These are phyloP conservation scores for Hibiscus mutabilis DNA, from an alignment of 345 rosid species.

Conservation along the genomic window DNA sequence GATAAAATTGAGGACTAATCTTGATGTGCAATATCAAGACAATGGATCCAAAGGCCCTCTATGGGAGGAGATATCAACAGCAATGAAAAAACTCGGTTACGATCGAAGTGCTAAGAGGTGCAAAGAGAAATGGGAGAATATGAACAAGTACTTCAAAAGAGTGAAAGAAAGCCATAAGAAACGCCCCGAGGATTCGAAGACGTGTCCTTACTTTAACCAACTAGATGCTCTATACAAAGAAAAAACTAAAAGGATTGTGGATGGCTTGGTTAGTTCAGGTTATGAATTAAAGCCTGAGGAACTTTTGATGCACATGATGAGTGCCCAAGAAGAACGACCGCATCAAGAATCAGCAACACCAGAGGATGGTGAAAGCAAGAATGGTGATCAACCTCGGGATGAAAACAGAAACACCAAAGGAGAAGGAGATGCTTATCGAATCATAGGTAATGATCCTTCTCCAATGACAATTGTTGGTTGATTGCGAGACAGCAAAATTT, in stretches of 20 bases:
- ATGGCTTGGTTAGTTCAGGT: conserved; percentile 17
- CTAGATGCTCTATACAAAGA: conserved; percentile 38
- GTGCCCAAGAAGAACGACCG: conserved; percentile 26
- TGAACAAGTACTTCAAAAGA: conserved; percentile 91
- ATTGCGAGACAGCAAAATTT: conserved; percentile 3
- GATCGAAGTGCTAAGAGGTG: conserved; percentile 75
- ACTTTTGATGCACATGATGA: conserved; percentile 47
- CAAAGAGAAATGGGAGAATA: conserved; percentile 97
- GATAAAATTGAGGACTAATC: conserved; percentile 48
- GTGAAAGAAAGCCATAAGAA: conserved; percentile 71
- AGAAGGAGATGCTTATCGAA: conserved; percentile 17
- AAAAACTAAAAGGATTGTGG: conserved; percentile 34
- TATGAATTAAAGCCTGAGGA: conserved; percentile 41
- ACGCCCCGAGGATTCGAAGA: conserved; percentile 67
- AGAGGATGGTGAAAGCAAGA: conserved; percentile 29
- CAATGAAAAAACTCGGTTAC: conserved; percentile 63
- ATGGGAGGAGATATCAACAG: conserved; percentile 81
- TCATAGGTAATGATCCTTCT: conserved; percentile 29
- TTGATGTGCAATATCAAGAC: conserved; percentile 55
- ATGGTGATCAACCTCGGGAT: conserved; percentile 25
- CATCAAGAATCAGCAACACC: conserved; percentile 22
- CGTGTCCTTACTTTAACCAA: conserved; percentile 80
- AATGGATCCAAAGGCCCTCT: conserved; percentile 68
- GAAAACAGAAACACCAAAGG: conserved; percentile 19
- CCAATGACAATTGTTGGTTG: conserved; percentile 27